A percentile compares a stretch with the other conserved stretches of the same genome.
These are phyloP conservation scores for Metarhizium humberi DNA, from an alignment of 2,329 filamentous ascomycete species.

Conservation along the genomic window DNA sequence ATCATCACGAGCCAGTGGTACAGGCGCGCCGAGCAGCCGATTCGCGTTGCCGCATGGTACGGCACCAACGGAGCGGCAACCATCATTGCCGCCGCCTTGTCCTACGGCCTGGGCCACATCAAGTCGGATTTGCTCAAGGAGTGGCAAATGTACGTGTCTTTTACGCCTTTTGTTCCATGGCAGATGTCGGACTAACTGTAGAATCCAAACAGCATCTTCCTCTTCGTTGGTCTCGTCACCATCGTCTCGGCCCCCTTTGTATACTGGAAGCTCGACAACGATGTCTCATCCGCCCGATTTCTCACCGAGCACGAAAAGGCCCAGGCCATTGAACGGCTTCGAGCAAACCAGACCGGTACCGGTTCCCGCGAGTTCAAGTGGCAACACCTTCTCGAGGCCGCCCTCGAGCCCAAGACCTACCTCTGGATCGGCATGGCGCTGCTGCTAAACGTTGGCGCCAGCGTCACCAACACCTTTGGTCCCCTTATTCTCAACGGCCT, in stretches of 20 bases:
- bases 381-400: slow-evolving; percentile 49
- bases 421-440: slow-evolving; percentile 53
- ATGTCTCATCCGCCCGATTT: slow-evolving; percentile 44
- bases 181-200: neutral
- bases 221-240: slow-evolving; percentile 53
- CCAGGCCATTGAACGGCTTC: slow-evolving; percentile 61
- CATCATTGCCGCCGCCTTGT: slow-evolving; percentile 45
- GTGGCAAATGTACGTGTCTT: slow-evolving; percentile 14
- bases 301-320: slow-evolving; percentile 57
- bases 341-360: slow-evolving; percentile 67
- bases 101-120: slow-evolving; percentile 49
- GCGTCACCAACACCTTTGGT: slow-evolving; percentile 55
- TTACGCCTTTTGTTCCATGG: too few species aligned
- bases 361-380: slow-evolving; percentile 61
- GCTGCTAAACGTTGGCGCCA: slow-evolving; percentile 54
- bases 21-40: slow-evolving; percentile 45
- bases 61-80: slow-evolving; percentile 49
- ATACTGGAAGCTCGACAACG: slow-evolving; percentile 51
- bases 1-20: slow-evolving; percentile 41
- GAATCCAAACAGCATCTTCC: slow-evolving; percentile 31
- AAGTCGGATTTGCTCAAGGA: slow-evolving; percentile 14
- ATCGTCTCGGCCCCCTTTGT: slow-evolving; percentile 47
- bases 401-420: slow-evolving; percentile 42
- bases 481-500: slow-evolving; percentile 53
- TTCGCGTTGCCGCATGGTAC: slow-evolving; percentile 59